These are phyloP conservation scores for Alternaria postmessia DNA, from an alignment of 2,329 filamentous ascomycete species.

Conservation along the genomic window DNA sequence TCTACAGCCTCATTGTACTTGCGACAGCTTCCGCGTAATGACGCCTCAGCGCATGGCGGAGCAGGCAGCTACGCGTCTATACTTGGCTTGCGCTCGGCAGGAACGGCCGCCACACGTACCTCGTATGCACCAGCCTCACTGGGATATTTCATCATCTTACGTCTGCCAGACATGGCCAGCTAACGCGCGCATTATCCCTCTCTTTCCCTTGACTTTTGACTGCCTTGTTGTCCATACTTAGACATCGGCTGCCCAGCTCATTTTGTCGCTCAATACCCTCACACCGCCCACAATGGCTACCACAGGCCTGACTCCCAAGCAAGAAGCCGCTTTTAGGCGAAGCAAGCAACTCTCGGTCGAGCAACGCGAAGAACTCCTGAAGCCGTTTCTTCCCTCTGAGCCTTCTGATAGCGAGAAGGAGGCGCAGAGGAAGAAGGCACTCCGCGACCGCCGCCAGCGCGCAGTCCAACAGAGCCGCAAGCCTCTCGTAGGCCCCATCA, in stretches of 20 bases:
- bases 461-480: slow-evolving; percentile 23
- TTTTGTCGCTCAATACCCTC: slow-evolving; percentile 13
- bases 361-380: slow-evolving; percentile 62
- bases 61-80: slow-evolving; percentile 29
- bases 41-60: slow-evolving; percentile 42
- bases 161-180: slow-evolving; percentile 18
- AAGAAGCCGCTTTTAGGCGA: slow-evolving; percentile 46
- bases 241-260: not conserved
- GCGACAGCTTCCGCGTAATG: slow-evolving; percentile 44
- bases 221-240: not conserved
- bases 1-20: slow-evolving; percentile 21
- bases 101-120: slow-evolving; percentile 36
- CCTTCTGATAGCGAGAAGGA: slow-evolving; percentile 38
- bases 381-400: slow-evolving; percentile 61
- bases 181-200: slow-evolving; percentile 16
- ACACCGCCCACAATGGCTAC: slow-evolving; percentile 39
- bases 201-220: not conserved
- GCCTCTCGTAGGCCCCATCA: slow-evolving; percentile 64
- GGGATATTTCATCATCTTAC: slow-evolving; percentile 32
- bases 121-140: slow-evolving; percentile 42
- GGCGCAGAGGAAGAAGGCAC: slow-evolving; percentile 19
- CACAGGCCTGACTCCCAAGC: slow-evolving; percentile 42
- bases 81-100: slow-evolving; percentile 35
- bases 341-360: slow-evolving; percentile 51
- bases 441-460: slow-evolving; percentile 24